Conservation (phyloP, 805 yeast genomes). For the Hanseniaspora meyeri region DNA sequence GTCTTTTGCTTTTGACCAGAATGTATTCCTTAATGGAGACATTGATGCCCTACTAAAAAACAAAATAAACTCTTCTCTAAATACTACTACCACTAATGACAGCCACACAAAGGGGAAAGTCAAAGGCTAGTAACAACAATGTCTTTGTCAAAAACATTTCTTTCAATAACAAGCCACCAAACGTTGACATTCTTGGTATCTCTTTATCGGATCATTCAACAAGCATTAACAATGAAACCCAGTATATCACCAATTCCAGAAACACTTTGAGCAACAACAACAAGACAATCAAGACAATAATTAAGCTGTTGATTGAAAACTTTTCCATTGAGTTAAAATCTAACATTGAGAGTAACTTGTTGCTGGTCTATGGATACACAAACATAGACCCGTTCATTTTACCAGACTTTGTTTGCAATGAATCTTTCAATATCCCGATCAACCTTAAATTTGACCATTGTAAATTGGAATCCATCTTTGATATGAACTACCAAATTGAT, state of each 20-base stretch:
- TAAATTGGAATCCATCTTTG: conserved; percentile 27
- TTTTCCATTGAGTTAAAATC: conserved; percentile 27
- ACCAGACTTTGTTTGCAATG: conserved; percentile 26
- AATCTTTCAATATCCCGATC: conserved; percentile 27
- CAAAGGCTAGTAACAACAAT: conserved; percentile 12
- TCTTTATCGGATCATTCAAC: conserved; percentile 25
- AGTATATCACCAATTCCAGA: conserved; percentile 13
- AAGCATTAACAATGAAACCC: conserved; percentile 24
- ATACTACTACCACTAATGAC: conserved; percentile 3
- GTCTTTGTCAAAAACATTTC: conserved; percentile 15
- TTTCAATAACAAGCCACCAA: conserved; percentile 16
- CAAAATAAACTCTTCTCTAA: conserved; percentile 21
- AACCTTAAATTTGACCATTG: conserved; percentile 27
- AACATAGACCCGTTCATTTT: conserved; percentile 23
- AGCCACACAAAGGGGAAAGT: conserved; percentile 3
- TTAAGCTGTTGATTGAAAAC: conserved; percentile 26
- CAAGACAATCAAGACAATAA: conserved; percentile 24
- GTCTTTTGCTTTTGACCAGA: conserved; percentile 26
- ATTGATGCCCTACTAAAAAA: conserved; percentile 24
- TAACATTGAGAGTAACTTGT: conserved; percentile 27
- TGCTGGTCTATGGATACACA: conserved; percentile 22
- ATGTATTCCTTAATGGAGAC: conserved; percentile 23
- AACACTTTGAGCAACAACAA: conserved; percentile 25
- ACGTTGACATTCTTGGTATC: conserved; percentile 22
- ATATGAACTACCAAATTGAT: conserved; percentile 17